Base-by-base conservation (phyloP, 805 yeast species). In the Candida pseudoglaebosa region DNA sequence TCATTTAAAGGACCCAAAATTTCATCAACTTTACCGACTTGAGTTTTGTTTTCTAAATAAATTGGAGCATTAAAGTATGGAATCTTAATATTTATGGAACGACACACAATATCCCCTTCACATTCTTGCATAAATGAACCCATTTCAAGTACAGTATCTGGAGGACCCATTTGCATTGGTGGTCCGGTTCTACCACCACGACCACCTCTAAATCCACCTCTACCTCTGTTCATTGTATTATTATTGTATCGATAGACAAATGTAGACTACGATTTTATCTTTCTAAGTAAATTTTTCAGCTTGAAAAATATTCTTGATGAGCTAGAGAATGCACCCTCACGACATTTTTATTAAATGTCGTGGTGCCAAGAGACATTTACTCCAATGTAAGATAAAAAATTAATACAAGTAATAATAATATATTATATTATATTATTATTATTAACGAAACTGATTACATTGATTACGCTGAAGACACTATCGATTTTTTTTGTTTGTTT, bases 1-100 rank as follows among this genome's bases (percentile, higher is more conserved):
- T 93, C 99, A 61, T 93, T 93, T 61, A 93, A 70, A 34, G 99
- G 98, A 37, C 99, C 99, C 51, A 93, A 76, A 47, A 93, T 93
- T 73, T 93, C 99, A 62, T 93, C 99, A 42, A 93, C 95, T 65
- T 93, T 93, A 55, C 99, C 99, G 34, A 93, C 82, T 59, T 84
- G 93, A 18, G 95, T 84, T 67, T 93, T 93, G 75, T 93, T 91
- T 63, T 93, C 98, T 52, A 93, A 76, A 64, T 84, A 93, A 54
- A 93, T 90, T 61, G 99, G 99, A 19, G 99, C 99, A 69, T 93
- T 93, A 78, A 93, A 93, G 65, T 91, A 93, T 56, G 99, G 99
- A 52, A 93, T 75, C 72, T 91, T 91, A 41, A 88, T 80, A 63
- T 93, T 93, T 56, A 86, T 85, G 35, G 97, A 89, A 57, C 90